Evolutionary conservation across 2,329 filamentous ascomycete species (phyloP).

Genomic region (Xylariaceae sp.): DNA sequence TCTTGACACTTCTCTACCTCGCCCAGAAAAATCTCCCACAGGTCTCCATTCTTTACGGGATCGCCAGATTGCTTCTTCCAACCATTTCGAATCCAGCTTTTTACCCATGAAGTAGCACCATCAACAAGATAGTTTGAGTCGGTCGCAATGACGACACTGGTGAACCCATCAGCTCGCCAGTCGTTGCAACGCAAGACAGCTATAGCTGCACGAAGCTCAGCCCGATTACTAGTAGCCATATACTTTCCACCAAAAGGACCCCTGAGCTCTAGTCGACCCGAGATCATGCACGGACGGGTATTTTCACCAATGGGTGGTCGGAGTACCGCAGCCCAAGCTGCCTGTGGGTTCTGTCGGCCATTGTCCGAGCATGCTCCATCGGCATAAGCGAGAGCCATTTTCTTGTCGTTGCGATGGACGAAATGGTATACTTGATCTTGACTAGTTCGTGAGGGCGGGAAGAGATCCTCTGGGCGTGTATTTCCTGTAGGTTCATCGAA

Average conservation of each 20-base stretch:
- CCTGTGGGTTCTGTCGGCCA: slow-evolving; percentile 20
- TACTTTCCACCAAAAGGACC: slow-evolving; percentile 26
- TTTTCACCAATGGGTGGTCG: slow-evolving; percentile 14
- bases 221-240: slow-evolving; percentile 47
- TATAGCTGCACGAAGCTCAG: slow-evolving; percentile 58
- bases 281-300: slow-evolving; percentile 12
- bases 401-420: slow-evolving; percentile 16
- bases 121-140: slow-evolving; percentile 57
- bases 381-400: slow-evolving; percentile 23
- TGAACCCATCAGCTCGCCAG: slow-evolving; percentile 50
- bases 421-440: slow-evolving; percentile 15
- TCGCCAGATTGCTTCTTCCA: slow-evolving; percentile 47
- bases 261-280: slow-evolving; percentile 23
- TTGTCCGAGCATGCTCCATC: slow-evolving; percentile 25
- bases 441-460: slow-evolving; percentile 14
- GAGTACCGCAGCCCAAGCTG: slow-evolving; percentile 21
- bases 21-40: slow-evolving; percentile 55
- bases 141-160: slow-evolving; percentile 55
- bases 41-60: slow-evolving; percentile 53
- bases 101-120: slow-evolving; percentile 50
- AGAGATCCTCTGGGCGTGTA: slow-evolving; percentile 14
- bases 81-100: slow-evolving; percentile 49
- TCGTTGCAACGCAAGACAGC: slow-evolving; percentile 50
- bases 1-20: slow-evolving; percentile 44
- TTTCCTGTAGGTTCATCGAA: slow-evolving; percentile 10